Percentiles rank a stretch among this genome's conserved stretches.
phyloP scores from a whole-genome alignment of 2,329 filamentous ascomycete genomes.

The Huntiella omanensis region DNA sequence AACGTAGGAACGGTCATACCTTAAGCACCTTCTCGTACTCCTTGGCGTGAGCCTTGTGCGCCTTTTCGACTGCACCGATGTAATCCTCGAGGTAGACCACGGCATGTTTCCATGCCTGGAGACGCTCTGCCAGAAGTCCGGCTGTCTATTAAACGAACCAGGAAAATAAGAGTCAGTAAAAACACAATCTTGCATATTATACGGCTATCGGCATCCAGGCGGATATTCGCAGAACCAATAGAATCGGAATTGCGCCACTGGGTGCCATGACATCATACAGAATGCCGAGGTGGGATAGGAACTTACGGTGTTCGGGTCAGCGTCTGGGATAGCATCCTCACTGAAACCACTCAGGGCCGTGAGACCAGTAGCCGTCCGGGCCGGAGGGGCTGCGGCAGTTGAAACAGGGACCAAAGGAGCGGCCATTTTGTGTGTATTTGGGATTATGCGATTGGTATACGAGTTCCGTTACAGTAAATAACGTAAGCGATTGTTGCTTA shows the following conservation, averaged over 20 bases:
- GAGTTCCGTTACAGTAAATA: not conserved
- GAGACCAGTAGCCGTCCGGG: constrained; percentile 7
- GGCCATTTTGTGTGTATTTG: constrained; percentile 4
- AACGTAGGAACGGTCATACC: constrained; percentile 24
- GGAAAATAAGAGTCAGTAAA: not conserved
- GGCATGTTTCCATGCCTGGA: constrained; percentile 92
- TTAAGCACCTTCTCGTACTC: constrained; percentile 93
- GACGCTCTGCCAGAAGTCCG: constrained; percentile 66
- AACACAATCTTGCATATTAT: too few species aligned
- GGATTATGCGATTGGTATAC: not conserved
- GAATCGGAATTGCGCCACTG: not conserved
- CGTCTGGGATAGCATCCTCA: constrained; percentile 40
- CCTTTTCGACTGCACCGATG: constrained; percentile 65
- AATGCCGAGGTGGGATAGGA: not conserved
- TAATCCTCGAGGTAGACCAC: constrained; percentile 86
- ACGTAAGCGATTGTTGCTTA: not conserved
- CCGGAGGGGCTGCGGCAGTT: constrained; percentile 3
- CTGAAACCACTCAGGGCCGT: constrained; percentile 22
- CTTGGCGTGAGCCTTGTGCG: constrained; percentile 69
- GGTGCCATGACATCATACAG: not conserved
- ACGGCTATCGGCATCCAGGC: not conserved
- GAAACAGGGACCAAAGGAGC: constrained; percentile 3
- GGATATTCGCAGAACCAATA: not conserved
- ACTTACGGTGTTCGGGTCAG: constrained; percentile 39
- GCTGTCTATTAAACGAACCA: constrained; percentile 34